A percentile compares a stretch with the other conserved stretches of the same genome.
Conservation (phyloP, 768 basidiomycete genomes). For the Sporobolomyces phaffii region DNA sequence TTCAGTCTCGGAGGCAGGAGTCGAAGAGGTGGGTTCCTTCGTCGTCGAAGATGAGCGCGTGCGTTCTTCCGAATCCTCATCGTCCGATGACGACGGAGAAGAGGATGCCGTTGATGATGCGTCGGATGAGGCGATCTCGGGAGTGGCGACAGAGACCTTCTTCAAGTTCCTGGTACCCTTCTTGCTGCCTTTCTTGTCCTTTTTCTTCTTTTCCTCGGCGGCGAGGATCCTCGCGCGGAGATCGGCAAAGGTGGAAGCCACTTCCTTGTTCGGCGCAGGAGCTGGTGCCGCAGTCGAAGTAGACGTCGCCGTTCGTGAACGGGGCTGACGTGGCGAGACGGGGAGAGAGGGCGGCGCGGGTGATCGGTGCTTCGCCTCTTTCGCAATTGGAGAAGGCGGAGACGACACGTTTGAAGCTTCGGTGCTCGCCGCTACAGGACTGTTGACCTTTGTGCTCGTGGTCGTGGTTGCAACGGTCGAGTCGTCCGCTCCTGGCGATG, state of each 20-base stretch:
- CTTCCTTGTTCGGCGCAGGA: constrained; percentile 1
- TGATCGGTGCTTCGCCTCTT: not conserved
- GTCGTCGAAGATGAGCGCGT: constrained; percentile 4
- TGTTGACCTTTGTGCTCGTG: too few species aligned
- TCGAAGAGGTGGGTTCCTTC: constrained; percentile 10
- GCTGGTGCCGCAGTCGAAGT: not conserved
- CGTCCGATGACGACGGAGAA: constrained; percentile 1
- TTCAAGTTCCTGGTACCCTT: constrained; percentile 2
- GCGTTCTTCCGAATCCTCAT: constrained; percentile 4
- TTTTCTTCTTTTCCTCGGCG: constrained; percentile 22
- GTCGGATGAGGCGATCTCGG: constrained; percentile 6
- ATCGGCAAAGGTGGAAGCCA: constrained; percentile 13
- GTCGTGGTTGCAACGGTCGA: not conserved
- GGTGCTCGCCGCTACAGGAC: too few species aligned
- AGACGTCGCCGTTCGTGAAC: constrained; percentile 5
- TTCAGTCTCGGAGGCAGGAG: constrained; percentile 16
- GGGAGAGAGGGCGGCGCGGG: not conserved
- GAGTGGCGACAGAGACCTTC: not conserved
- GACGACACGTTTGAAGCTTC: not conserved
- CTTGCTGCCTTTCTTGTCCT: not conserved
- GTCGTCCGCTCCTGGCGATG: not conserved
- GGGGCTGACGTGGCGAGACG: constrained; percentile 7
- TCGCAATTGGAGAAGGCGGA: not conserved
- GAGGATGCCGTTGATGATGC: not conserved
- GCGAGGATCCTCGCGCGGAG: constrained; percentile 33